Conservation (phyloP, 1,284 basidiomycete genomes). For the Boletus sp. region DNA sequence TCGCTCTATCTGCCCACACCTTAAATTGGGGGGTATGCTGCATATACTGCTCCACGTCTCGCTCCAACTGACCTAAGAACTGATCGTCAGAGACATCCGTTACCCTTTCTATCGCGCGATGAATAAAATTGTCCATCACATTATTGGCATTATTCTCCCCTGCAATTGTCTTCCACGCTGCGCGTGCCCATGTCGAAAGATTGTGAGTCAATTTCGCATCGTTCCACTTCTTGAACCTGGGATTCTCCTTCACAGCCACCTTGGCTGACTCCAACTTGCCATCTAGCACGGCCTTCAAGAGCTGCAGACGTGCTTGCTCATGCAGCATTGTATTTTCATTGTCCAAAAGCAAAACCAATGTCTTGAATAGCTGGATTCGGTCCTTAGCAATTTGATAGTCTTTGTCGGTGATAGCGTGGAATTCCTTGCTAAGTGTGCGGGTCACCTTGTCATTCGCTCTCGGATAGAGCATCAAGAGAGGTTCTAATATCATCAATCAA, state of each 20-base stretch:
- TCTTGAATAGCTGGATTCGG: constrained; percentile 14
- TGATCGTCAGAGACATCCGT: constrained; percentile 4
- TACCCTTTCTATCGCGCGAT: background rate
- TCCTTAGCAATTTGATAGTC: background rate
- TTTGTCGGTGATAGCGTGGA: background rate
- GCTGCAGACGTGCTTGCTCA: background rate
- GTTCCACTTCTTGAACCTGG: background rate
- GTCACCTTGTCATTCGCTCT: constrained; percentile 21
- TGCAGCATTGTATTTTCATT: constrained; percentile 12
- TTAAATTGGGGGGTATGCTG: constrained; percentile 5
- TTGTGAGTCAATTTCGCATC: background rate
- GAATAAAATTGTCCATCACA: background rate
- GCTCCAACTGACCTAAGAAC: constrained; percentile 14
- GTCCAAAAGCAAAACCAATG: constrained; percentile 16
- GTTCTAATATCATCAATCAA: constrained; percentile 17
- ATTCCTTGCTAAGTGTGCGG: background rate
- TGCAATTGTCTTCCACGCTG: background rate
- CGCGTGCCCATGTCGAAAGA: background rate
- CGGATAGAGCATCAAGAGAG: constrained; percentile 25
- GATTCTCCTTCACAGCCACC: background rate
- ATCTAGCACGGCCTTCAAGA: constrained; percentile 16
- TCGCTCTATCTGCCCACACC: constrained; percentile 7
- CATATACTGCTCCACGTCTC: constrained; percentile 1
- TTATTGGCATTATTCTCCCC: background rate
- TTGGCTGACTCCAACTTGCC: constrained; percentile 16